A percentile compares a stretch with the other conserved stretches of the same genome.
Evolutionary conservation across 768 basidiomycete genomes (phyloP).

Genomic region (Leccinum barrowsii): DNA sequence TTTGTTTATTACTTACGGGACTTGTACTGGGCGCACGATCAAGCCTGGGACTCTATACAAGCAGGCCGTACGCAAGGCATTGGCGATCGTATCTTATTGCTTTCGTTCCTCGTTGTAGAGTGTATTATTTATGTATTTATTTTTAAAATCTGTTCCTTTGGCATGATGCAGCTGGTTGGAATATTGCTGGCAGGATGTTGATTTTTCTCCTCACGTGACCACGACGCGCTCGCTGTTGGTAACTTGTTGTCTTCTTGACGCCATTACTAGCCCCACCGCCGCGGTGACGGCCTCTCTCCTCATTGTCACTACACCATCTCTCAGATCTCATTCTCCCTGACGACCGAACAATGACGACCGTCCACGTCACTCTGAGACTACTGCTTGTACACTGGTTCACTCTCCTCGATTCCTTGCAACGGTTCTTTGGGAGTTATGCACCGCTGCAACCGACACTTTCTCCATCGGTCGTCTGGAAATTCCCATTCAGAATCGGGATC

Average conservation of each 20-base stretch:
- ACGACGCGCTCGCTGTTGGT: conserved; percentile 6
- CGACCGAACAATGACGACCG: not conserved
- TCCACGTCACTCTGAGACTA: conserved; percentile 4
- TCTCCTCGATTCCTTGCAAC: conserved; percentile 12
- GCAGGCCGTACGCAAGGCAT: too few species aligned
- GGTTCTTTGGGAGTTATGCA: conserved; percentile 3
- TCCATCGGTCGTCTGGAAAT: not conserved
- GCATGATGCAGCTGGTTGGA: not conserved
- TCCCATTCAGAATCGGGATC: not conserved
- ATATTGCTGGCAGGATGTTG: conserved; percentile 1
- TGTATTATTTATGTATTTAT: not conserved
- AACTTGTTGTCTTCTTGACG: not conserved
- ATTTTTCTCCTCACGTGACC: conserved; percentile 22
- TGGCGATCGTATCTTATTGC: too few species aligned
- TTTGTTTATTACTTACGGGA: not conserved
- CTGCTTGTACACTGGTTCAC: conserved; percentile 15
- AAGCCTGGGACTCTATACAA: too few species aligned
- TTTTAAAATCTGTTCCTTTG: too few species aligned
- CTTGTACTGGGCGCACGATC: not conserved
- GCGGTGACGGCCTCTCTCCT: not conserved
- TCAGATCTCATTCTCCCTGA: not conserved
- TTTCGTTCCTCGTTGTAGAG: not conserved
- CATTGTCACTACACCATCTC: not conserved
- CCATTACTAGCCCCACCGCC: not conserved
- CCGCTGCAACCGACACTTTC: conserved; percentile 1